Base-by-base conservation (phyloP, 257 asterid species). In the Avicennia marina region DNA sequence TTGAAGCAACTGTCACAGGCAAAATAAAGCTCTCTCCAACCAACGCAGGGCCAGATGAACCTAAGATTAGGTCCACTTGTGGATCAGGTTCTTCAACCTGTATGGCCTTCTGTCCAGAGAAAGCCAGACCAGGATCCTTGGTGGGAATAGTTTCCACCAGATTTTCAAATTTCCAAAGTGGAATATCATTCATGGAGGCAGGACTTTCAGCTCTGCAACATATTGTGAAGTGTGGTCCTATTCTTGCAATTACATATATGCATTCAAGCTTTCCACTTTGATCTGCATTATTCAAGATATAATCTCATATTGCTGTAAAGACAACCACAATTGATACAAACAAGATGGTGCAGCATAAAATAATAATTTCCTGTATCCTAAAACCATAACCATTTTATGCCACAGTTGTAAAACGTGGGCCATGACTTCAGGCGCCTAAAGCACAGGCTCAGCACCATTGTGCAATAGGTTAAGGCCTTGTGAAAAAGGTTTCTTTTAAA, bases 1-100 rank as follows among this genome's bases (percentile, higher is more conserved):
- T 89, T 15, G 96, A 93, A 65, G 86, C 65, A 75, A 93, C 72
- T 43, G 77, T 79, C 64, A 93, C 96, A 5, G 97, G 99, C 65
- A 93, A 77, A 69, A 80, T 63, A 72, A 86, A 93, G 72, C 63
- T 72, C 73, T 89, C 99, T 55, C 99, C 97, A 26, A 93, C 95
- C 64, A 93, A 78, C 19, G 97, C 99, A 57, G 96, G 89, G 68
- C 99, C 95, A 17, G 77, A 67, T 48, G 91, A 84, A 69, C 71
- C 84, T 67, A 93, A 78, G 63, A 63, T 71, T 49, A 93, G 81
- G 75, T 93, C 99, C 41, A 93, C 95, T 76, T 84, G 96, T 17
- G 99, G 99, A 53, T 93, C 97, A 15, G 97, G 95, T 72, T 93
- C 99, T 83, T 93, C 99, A 52, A 93, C 94, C 76, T 89, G 96